These are phyloP conservation scores for Fraxinus sp. DNA, from an alignment of 305 asterid genomes.

Conservation along the genomic window DNA sequence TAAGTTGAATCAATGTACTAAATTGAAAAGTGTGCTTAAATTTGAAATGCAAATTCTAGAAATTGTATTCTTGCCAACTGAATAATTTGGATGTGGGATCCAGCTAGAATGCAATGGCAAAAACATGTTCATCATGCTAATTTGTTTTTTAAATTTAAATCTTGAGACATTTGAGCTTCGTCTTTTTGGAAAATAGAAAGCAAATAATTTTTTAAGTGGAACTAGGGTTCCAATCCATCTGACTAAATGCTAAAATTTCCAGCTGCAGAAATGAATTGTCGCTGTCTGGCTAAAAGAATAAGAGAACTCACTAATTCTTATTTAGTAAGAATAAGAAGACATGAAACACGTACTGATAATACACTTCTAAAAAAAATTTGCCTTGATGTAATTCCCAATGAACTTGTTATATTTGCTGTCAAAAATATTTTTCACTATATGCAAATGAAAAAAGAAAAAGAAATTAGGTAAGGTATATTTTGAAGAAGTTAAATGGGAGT, in stretches of 20 bases:
- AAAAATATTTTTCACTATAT: too few relatives aligned
- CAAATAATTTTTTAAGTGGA: too few relatives aligned
- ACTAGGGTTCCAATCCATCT: too few relatives aligned
- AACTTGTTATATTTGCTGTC: background rate
- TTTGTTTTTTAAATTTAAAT: too few relatives aligned
- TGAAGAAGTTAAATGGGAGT: background rate
- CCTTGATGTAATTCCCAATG: background rate
- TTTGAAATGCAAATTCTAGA: too few relatives aligned
- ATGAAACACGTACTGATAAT: background rate
- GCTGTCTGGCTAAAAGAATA: too few relatives aligned
- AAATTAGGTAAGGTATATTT: background rate
- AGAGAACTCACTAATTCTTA: too few relatives aligned
- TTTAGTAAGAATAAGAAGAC: too few relatives aligned
- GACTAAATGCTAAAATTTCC: too few relatives aligned
- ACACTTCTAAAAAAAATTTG: background rate
- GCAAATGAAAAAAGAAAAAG: too few relatives aligned
- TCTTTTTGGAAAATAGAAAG: background rate
- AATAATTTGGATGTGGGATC: background rate
- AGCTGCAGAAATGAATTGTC: too few relatives aligned
- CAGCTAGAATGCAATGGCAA: background rate
- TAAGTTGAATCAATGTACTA: too few relatives aligned
- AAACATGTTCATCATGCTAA: background rate
- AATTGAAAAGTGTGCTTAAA: background rate
- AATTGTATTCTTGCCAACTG: background rate
- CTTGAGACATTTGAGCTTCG: background rate